phyloP scores from a whole-genome alignment of 2,329 filamentous ascomycete genomes.

The Delphinella strobiligena region DNA sequence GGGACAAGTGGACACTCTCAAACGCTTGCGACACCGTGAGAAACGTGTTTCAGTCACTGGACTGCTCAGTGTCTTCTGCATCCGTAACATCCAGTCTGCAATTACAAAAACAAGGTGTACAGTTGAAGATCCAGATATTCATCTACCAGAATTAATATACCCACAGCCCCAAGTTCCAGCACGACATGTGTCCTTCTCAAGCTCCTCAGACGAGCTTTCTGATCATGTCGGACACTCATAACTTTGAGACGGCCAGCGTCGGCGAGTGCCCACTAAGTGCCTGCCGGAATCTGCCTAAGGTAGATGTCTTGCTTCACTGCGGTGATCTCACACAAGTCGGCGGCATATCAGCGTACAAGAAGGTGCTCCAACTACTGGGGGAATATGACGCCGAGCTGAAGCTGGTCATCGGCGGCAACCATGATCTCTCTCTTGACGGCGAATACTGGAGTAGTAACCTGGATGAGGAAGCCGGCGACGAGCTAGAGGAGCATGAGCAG shows the following conservation, averaged over 20 bases:
- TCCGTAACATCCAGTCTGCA: no score
- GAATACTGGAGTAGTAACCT: slow-evolving; percentile 1
- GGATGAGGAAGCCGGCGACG: not conserved
- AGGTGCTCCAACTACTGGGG: slow-evolving; percentile 17
- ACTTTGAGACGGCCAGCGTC: slow-evolving; percentile 7
- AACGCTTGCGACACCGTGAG: no score
- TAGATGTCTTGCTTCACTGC: slow-evolving; percentile 29
- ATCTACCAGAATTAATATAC: no score
- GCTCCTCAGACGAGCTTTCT: slow-evolving; percentile 26
- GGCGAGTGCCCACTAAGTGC: no score
- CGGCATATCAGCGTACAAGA: slow-evolving; percentile 18
- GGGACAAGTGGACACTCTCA: no score
- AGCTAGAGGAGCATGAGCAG: slow-evolving; percentile 1
- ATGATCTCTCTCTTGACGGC: slow-evolving; percentile 20
- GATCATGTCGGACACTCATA: slow-evolving; percentile 34
- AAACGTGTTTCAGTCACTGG: no score
- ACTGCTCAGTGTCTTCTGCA: no score
- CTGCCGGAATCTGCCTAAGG: slow-evolving; percentile 3
- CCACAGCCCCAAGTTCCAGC: no score
- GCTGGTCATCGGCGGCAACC: slow-evolving; percentile 27
- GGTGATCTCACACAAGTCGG: slow-evolving; percentile 27
- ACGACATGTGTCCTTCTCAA: no score
- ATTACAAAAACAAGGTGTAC: no score
- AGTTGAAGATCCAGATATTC: no score
- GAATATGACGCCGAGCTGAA: slow-evolving; percentile 21